These are phyloP conservation scores for Boletus patriciae DNA, from an alignment of 768 basidiomycete species.

Conservation along the genomic window DNA sequence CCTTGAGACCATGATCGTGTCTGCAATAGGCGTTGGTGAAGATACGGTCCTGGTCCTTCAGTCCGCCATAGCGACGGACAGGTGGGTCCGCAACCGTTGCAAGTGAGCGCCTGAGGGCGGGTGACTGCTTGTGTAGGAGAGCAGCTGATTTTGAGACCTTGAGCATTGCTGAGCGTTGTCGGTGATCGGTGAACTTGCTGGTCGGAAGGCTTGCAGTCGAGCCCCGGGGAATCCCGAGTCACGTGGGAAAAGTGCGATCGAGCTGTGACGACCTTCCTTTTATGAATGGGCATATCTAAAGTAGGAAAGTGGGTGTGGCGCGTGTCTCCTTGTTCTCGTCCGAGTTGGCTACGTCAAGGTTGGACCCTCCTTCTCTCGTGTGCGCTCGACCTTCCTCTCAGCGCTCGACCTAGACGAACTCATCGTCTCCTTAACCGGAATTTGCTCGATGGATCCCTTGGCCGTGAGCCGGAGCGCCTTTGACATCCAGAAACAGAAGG, in stretches of 20 bases:
- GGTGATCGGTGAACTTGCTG: conserved; percentile 8
- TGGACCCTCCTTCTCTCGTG: neutral
- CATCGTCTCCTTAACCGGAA: neutral
- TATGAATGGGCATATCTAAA: conserved; percentile 4
- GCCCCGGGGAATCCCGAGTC: conserved; percentile 22
- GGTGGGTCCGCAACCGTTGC: conserved; percentile 85
- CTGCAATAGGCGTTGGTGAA: conserved; percentile 89
- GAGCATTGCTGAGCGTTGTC: conserved; percentile 24
- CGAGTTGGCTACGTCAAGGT: neutral
- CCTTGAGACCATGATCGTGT: conserved; percentile 92
- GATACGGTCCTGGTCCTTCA: conserved; percentile 93
- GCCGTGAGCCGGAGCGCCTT: conserved; percentile 12
- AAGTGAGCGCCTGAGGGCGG: conserved; percentile 34
- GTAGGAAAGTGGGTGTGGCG: conserved; percentile 11
- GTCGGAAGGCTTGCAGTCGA: neutral
- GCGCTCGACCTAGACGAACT: conserved; percentile 1
- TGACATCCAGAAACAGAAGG: conserved; percentile 32
- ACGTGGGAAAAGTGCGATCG: conserved; percentile 3
- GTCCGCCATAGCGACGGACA: conserved; percentile 86
- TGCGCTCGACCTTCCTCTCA: neutral
- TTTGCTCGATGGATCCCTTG: conserved; percentile 15
- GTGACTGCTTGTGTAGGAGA: conserved; percentile 20
- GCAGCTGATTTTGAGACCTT: conserved; percentile 28
- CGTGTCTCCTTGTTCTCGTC: conserved; percentile 17
- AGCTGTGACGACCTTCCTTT: conserved; percentile 6